Evolutionary conservation across 169 alveolate species (phyloP), one percentile per base, ranked within the genome.

Genomic region (Cryptosporidium xiaoi): DNA sequence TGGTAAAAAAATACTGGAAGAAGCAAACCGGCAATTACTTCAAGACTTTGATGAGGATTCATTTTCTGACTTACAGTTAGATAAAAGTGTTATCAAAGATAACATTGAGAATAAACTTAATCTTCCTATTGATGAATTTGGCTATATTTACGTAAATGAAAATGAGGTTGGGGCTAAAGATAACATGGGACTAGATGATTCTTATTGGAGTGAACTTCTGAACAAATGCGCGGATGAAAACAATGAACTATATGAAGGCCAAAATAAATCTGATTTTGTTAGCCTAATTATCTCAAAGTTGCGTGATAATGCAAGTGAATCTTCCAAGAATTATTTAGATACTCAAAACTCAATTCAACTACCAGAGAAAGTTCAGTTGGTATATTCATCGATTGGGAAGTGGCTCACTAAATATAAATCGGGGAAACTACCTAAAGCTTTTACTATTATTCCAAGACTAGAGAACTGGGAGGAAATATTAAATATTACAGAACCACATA

Each of bases 391-490:
- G 7, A 91, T 94, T 6, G 99, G 97, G 1, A 92, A 93, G 65
- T 85, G 95, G 65, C 77, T 96, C 64, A 82, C 84, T 56, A 83
- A 92, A 27, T 97, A 96, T 64, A 95, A 96, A 83, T 93, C 96
- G 53, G 99, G 99, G 8, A 95, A 95, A 82, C 83, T 97, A 29
- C 99, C 99, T 34, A 95, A 96, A 90, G 98, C 98, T 13, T 96
- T 97, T 68, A 96, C 95, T 77, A 93, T 96, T 1, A 90, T 97
- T 55, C 98, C 99, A 15, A 92, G 93, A 29, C 91, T 97, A 31
- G 95, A 95, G 44, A 96, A 96, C 84, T 97, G 99, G 99, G 96
- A 94, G 90, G 98, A 96, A 82, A 83, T 96, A 18, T 66, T 97
- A 24, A 91, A 92, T 77, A 90, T 96, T 65, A 96, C 99, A 3